phyloP scores from a whole-genome alignment of 495 filamentous ascomycete species.

The Cryomyces minteri region DNA sequence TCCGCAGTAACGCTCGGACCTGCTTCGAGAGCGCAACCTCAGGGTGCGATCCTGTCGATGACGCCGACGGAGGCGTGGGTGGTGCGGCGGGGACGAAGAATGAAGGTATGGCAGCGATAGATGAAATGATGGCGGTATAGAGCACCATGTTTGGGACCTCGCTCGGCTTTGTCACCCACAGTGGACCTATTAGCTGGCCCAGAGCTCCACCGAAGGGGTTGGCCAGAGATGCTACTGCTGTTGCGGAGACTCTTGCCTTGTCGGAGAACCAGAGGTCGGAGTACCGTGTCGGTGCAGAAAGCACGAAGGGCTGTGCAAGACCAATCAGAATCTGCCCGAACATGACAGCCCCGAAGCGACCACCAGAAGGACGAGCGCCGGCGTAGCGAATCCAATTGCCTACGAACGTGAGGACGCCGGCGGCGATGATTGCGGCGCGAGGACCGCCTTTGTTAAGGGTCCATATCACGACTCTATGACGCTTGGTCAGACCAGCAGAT shows the following conservation, averaged over 20 bases:
- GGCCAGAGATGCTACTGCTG: constrained; percentile 64
- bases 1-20: constrained; percentile 13
- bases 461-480: constrained; percentile 42
- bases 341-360: constrained; percentile 63
- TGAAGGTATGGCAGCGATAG: constrained; percentile 52
- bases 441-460: constrained; percentile 64
- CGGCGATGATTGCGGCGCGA: constrained; percentile 54
- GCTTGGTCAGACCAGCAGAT: not conserved
- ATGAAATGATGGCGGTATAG: constrained; percentile 70
- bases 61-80: constrained; percentile 43
- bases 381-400: constrained; percentile 93
- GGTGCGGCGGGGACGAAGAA: constrained; percentile 71
- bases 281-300: constrained; percentile 77
- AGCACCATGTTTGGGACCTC: constrained; percentile 71
- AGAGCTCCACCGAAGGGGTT: constrained; percentile 82
- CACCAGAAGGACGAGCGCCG: constrained; percentile 41
- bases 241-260: constrained; percentile 66
- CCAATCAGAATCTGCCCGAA: constrained; percentile 91
- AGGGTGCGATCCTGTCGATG: constrained; percentile 22
- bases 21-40: constrained; percentile 37
- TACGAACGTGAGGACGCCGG: constrained; percentile 51
- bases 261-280: constrained; percentile 91
- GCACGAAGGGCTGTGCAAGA: constrained; percentile 79
- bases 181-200: constrained; percentile 68
- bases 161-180: constrained; percentile 39